These are phyloP conservation scores for Rhodotorula babjevae DNA, from an alignment of 768 basidiomycete genomes.

Conservation along the genomic window DNA sequence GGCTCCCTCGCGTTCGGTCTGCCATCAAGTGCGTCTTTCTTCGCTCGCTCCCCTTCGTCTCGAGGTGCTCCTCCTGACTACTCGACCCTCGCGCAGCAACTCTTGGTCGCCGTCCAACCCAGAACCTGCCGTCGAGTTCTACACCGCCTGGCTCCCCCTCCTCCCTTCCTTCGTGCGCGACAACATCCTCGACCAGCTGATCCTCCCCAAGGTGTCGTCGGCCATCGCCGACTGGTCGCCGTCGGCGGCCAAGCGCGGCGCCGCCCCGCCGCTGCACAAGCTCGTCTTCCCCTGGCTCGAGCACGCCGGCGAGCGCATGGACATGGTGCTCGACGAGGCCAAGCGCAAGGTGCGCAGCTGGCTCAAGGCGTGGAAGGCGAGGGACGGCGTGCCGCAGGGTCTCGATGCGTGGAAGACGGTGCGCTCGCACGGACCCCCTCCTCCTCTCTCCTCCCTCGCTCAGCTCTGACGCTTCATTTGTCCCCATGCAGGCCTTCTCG, in stretches of 20 bases:
- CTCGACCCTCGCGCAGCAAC: slow-evolving; percentile 53
- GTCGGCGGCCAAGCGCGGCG: slow-evolving; percentile 41
- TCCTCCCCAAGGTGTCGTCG: slow-evolving; percentile 84
- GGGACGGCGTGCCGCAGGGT: slow-evolving; percentile 71
- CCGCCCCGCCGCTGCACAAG: slow-evolving; percentile 61
- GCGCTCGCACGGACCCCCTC: slow-evolving; percentile 42
- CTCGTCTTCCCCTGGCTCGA: slow-evolving; percentile 96
- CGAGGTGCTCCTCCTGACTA: slow-evolving; percentile 63
- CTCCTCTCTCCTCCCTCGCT: background rate
- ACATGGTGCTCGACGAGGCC: slow-evolving; percentile 79
- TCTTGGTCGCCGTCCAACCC: slow-evolving; percentile 78
- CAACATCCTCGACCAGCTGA: slow-evolving; percentile 90
- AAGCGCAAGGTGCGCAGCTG: slow-evolving; percentile 76
- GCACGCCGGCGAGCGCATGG: slow-evolving; percentile 68
- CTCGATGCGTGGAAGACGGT: slow-evolving; percentile 77
- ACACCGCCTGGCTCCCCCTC: slow-evolving; percentile 81
- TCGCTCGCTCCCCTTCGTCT: slow-evolving; percentile 50
- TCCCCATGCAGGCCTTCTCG: slow-evolving; percentile 62
- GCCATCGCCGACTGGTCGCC: slow-evolving; percentile 79
- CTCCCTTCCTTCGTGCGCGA: slow-evolving; percentile 87
- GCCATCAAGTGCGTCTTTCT: slow-evolving; percentile 62
- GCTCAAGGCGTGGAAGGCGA: slow-evolving; percentile 66
- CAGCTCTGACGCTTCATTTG: background rate
- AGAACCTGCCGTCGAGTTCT: slow-evolving; percentile 69
- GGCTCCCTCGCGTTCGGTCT: slow-evolving; percentile 91